phyloP scores from a whole-genome alignment of 2,329 filamentous ascomycete genomes.

The Pseudogymnoascus sp. region DNA sequence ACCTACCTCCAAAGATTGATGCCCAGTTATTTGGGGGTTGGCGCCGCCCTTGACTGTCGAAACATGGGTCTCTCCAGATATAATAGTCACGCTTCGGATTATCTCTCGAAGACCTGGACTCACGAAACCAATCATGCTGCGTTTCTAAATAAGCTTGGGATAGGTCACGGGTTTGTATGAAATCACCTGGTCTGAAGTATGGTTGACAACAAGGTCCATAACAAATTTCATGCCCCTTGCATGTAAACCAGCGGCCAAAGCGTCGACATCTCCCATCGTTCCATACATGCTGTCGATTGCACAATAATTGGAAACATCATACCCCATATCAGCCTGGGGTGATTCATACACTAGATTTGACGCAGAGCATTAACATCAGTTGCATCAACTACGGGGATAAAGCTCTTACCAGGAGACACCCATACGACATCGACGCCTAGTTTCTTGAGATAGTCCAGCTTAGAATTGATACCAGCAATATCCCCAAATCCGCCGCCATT shows the following conservation, averaged over 20 bases:
- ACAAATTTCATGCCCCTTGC: conserved; percentile 53
- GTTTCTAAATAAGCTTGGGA: not conserved
- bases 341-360: conserved; percentile 42
- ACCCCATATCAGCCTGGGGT: conserved; percentile 59
- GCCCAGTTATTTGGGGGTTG: conserved; percentile 39
- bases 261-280: conserved; percentile 55
- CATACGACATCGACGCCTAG: conserved; percentile 55
- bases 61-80: conserved; percentile 46
- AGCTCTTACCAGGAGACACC: conserved; percentile 41
- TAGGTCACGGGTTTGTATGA: not conserved
- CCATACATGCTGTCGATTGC: conserved; percentile 57
- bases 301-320: conserved; percentile 59
- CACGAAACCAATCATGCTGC: conserved; percentile 51
- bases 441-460: conserved; percentile 48
- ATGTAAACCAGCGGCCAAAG: conserved; percentile 49
- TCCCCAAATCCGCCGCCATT: conserved; percentile 51
- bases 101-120: conserved; percentile 39
- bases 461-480: conserved; percentile 49
- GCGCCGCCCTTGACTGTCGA: conserved; percentile 28
- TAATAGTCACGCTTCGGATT: conserved; percentile 54
- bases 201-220: conserved; percentile 63
- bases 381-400: not conserved
- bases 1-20: conserved; percentile 35
- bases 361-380: not conserved
- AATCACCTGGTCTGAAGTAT: conserved; percentile 41